Percentiles rank a stretch among this genome's conserved stretches.
Conservation (phyloP, 805 yeast genomes). For the Yarrowia hollandica region DNA sequence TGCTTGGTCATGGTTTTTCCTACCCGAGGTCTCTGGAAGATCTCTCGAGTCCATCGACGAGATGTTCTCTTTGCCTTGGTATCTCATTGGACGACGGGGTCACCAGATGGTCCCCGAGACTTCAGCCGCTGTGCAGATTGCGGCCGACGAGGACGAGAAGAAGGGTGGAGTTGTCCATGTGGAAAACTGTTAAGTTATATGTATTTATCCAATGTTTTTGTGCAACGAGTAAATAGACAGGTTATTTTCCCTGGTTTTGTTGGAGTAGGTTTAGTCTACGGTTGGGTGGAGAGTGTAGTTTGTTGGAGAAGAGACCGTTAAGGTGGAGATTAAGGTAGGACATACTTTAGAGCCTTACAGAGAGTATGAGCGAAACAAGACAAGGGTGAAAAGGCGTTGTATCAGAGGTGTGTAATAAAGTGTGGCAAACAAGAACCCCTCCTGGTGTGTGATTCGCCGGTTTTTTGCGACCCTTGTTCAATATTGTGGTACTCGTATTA, state of each 20-base stretch:
- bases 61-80: constrained; percentile 57
- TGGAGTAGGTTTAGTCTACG: constrained; percentile 17
- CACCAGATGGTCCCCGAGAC: constrained; percentile 23
- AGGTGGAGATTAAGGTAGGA: neutral
- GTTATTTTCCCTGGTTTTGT: neutral
- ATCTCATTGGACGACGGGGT: constrained; percentile 48
- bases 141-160: constrained; percentile 19
- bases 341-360: no score
- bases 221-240: no score
- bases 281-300: neutral
- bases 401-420: no score
- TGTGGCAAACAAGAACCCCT: no score
- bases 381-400: no score
- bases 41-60: constrained; percentile 56
- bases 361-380: no score
- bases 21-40: constrained; percentile 55
- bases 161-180: constrained; percentile 13
- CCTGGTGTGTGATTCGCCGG: no score
- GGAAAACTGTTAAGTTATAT: neutral
- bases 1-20: constrained; percentile 51
- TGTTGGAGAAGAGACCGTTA: neutral
- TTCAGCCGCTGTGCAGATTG: constrained; percentile 1
- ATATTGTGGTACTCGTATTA: no score
- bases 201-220: constrained; percentile 5
- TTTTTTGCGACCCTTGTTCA: no score